These are phyloP conservation scores for Monosporozyma siamensis DNA, from an alignment of 805 yeast genomes.

Conservation along the genomic window DNA sequence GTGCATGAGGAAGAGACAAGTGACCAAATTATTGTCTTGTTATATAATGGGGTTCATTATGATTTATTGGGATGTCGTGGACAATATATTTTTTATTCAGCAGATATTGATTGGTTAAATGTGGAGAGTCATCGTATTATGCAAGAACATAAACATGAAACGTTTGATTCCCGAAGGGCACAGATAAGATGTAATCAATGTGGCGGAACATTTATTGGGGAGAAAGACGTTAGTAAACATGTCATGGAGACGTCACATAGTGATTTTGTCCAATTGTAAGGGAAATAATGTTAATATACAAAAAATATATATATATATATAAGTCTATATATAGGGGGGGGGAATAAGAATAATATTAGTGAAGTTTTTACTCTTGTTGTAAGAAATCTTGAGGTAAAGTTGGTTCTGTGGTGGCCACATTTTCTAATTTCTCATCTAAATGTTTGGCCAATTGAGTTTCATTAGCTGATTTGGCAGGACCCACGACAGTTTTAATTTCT, in stretches of 20 bases:
- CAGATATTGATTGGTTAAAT: neutral
- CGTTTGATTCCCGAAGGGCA: constrained; percentile 40
- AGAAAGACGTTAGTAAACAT: constrained; percentile 54
- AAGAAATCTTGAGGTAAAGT: constrained; percentile 19
- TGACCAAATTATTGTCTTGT: constrained; percentile 39
- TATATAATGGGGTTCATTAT: constrained; percentile 68
- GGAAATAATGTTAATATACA: neutral
- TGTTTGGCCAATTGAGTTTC: constrained; percentile 32
- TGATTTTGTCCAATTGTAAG: constrained; percentile 44
- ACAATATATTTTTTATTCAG: constrained; percentile 9
- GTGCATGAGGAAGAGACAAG: no score
- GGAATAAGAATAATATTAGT: neutral
- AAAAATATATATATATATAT: no score
- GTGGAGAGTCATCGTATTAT: constrained; percentile 11
- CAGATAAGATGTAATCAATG: constrained; percentile 51
- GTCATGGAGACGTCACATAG: constrained; percentile 53
- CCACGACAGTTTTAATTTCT: constrained; percentile 43
- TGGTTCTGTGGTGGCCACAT: constrained; percentile 27
- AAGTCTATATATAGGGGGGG: neutral
- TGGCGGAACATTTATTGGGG: constrained; percentile 45
- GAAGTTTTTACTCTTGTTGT: neutral
- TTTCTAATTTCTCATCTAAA: constrained; percentile 18
- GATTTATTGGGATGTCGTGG: constrained; percentile 41
- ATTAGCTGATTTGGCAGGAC: constrained; percentile 38
- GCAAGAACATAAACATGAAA: constrained; percentile 27